Conservation (phyloP, 2,329 filamentous ascomycete genomes). For the Fusarium sp. region DNA sequence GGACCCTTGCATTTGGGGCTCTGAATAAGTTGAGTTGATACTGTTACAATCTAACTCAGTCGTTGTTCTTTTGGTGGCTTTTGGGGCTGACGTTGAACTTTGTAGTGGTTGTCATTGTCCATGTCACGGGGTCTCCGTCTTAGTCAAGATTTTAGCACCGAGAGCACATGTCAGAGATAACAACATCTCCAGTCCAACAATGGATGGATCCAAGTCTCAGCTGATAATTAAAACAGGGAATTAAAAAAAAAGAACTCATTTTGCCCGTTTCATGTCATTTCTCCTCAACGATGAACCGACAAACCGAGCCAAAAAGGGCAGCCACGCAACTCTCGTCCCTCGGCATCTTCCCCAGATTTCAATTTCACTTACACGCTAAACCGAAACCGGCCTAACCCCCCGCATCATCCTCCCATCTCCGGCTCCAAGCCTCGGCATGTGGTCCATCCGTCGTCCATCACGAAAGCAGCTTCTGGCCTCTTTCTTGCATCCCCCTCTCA, state of each 20-base stretch:
- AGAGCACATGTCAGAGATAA: conserved; percentile 35
- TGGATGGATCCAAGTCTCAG: not conserved
- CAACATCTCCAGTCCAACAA: not conserved
- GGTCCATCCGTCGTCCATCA: conserved; percentile 18
- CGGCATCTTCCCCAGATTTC: conserved; percentile 47
- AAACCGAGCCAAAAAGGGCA: not conserved
- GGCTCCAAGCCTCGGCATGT: conserved; percentile 43
- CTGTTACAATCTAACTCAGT: not conserved
- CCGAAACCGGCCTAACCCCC: conserved; percentile 17
- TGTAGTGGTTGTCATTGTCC: conserved; percentile 12
- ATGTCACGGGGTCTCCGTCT: conserved; percentile 27
- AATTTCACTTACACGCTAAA: conserved; percentile 19
- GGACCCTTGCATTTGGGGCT: not conserved
- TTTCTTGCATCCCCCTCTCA: conserved; percentile 30
- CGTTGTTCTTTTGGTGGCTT: not conserved
- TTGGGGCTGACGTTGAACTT: not conserved
- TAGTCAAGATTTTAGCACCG: conserved; percentile 12
- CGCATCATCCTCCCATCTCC: conserved; percentile 20
- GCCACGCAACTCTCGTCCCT: conserved; percentile 35
- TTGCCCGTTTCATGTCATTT: not conserved
- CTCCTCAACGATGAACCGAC: conserved; percentile 7
- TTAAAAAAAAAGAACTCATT: not conserved
- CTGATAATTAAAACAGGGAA: not conserved
- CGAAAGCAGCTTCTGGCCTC: conserved; percentile 12
- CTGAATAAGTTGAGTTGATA: not conserved